Conservation (phyloP, 139 green algal species). For the Raphidocelis subcapitata region DNA sequence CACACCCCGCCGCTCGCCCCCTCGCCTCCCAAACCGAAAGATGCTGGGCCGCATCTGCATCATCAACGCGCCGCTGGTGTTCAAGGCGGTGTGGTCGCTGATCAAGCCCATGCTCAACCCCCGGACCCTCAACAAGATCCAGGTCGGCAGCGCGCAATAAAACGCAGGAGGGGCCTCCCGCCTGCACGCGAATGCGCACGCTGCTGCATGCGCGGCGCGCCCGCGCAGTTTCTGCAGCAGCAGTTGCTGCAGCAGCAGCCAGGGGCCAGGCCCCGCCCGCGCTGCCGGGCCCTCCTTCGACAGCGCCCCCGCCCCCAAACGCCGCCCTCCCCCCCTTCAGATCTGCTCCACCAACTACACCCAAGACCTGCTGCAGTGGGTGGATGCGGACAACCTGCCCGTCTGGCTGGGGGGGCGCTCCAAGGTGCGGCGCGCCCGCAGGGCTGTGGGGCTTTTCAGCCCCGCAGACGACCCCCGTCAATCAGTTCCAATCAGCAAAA, state of each 20-base stretch:
- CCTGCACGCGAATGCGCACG: too few species aligned
- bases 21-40: conserved; percentile 90
- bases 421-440: not conserved
- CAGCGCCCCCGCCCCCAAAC: too few species aligned
- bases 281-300: too few species aligned
- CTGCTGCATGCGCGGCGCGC: too few species aligned
- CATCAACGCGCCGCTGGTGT: conserved; percentile 83
- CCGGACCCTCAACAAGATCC: conserved; percentile 78
- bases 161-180: too few species aligned
- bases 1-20: too few species aligned
- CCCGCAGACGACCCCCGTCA: not conserved
- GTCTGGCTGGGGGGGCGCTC: conserved; percentile 74
- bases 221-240: not conserved
- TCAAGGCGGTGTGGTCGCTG: conserved; percentile 68
- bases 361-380: conserved; percentile 65
- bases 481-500: not conserved
- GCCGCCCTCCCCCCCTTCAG: conserved; percentile 32
- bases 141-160: conserved; percentile 55
- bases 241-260: not conserved
- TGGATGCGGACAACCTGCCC: conserved; percentile 75
- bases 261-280: not conserved
- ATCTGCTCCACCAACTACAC: conserved; percentile 72
- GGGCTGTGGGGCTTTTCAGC: too few species aligned
- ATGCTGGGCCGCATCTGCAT: conserved; percentile 80
- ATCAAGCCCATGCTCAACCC: conserved; percentile 76